Evolutionary conservation across 176 grass and related monocot genomes (phyloP).

Genomic region (Tillandsia leiboldiana): DNA sequence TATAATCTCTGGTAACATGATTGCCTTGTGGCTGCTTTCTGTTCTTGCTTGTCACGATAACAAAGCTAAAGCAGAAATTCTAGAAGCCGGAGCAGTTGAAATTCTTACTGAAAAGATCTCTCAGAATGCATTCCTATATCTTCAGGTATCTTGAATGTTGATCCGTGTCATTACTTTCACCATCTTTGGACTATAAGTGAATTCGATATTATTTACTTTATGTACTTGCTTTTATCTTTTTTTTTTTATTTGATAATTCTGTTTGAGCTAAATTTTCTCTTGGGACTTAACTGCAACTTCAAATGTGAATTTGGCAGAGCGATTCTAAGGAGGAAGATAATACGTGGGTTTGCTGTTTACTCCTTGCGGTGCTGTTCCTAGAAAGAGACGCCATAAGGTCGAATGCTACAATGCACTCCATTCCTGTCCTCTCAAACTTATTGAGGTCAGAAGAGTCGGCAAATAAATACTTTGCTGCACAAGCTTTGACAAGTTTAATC

Average conservation of each 20-base stretch:
- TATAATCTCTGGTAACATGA: slow-evolving; percentile 86
- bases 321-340: slow-evolving; percentile 82
- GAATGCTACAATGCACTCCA: slow-evolving; percentile 59
- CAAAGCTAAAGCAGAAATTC: slow-evolving; percentile 53
- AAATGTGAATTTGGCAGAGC: slow-evolving; percentile 36
- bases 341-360: slow-evolving; percentile 88
- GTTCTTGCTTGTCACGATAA: slow-evolving; percentile 70
- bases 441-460: slow-evolving; percentile 87
- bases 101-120: slow-evolving; percentile 84
- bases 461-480: slow-evolving; percentile 93
- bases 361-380: slow-evolving; percentile 84
- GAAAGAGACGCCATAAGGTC: slow-evolving; percentile 87
- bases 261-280: background rate
- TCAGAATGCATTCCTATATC: slow-evolving; percentile 72
- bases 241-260: background rate
- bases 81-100: slow-evolving; percentile 77
- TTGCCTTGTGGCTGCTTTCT: slow-evolving; percentile 85
- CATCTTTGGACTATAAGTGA: too few species aligned
- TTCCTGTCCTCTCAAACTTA: slow-evolving; percentile 89
- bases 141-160: slow-evolving; percentile 39
- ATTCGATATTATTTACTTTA: background rate
- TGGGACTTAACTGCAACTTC: slow-evolving; percentile 8
- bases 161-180: slow-evolving; percentile 10
- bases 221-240: background rate
- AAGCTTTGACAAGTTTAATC: slow-evolving; percentile 86